Evolutionary conservation across 208 protist species (phyloP), one percentile per base, ranked within the genome.

Genomic region (Leptomonas seymouri): DNA sequence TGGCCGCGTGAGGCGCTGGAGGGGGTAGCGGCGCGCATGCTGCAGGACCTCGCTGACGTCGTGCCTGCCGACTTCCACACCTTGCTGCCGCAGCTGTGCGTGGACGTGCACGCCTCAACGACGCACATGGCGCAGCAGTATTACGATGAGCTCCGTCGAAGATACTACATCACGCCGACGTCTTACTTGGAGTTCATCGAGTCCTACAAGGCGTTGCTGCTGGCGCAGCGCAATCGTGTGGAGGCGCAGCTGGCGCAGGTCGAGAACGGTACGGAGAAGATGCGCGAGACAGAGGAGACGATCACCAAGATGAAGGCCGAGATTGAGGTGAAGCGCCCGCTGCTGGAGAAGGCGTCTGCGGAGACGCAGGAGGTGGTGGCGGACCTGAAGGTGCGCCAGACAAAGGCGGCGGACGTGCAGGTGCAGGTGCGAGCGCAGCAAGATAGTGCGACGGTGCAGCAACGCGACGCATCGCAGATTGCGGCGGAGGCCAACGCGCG

Each of bases 111-210:
- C 78, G 78, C 74, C 12, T 75, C 88, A 20, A 88, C 96, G 41
- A 84, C 79, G 53, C 60, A 81, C 25, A 80, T 88, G 49, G 72
- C 93, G 48, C 80, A 93, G 44, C 71, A 86, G 70, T 98, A 95
- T 78, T 98, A 88, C 78, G 89, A 96, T 28, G 90, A 98, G 88
- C 71, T 98, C 71, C 82, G 92, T n/a, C 84, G 94, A 25, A 88
- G 90, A 63, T 98, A 98, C 80, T 97, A 97, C 79, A 94, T 98
- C 20, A 99, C 97, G 14, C 97, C 97, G 14, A 98, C 96, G 4
- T 97, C 92, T 12, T 99, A 98, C 82, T 72, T 99, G 53, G 95
- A 98, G 88, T 97, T 99, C 63, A 94, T 99, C 54, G 87, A 97
- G 68, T 81, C 97, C 27, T 98, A 98, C 85, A 88, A 96, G 51